Conservation (phyloP, 306 rosid genomes). For the Castanospermum australe region DNA sequence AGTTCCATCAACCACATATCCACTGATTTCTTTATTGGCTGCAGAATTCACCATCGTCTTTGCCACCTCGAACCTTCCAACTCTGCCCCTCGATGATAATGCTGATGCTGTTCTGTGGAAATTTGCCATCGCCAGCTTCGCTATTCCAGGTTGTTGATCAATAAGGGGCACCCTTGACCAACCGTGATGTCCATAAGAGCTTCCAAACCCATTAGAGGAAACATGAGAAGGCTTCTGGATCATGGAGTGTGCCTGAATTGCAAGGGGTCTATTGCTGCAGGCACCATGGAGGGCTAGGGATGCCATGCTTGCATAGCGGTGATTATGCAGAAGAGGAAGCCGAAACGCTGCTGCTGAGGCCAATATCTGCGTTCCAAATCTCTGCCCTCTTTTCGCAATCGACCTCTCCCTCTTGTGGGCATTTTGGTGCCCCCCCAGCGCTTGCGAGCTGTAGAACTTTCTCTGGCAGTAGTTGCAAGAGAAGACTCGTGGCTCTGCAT, state of each 20-base stretch:
- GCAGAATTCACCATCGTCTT: slow-evolving; percentile 34
- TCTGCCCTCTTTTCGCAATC: slow-evolving; percentile 71
- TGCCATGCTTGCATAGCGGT: slow-evolving; percentile 48
- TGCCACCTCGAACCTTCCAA: slow-evolving; percentile 50
- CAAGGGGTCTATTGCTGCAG: slow-evolving; percentile 39
- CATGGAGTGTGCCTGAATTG: slow-evolving; percentile 67
- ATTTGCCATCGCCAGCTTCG: slow-evolving; percentile 39
- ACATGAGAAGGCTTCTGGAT: slow-evolving; percentile 53
- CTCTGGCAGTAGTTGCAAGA: slow-evolving; percentile 89
- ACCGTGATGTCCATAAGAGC: slow-evolving; percentile 33
- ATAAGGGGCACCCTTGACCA: slow-evolving; percentile 39
- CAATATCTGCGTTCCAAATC: slow-evolving; percentile 44
- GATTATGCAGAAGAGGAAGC: slow-evolving; percentile 42
- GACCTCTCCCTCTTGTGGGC: slow-evolving; percentile 91
- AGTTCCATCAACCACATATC: slow-evolving; percentile 36
- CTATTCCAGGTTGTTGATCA: slow-evolving; percentile 53
- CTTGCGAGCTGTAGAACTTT: slow-evolving; percentile 90
- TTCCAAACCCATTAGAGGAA: slow-evolving; percentile 38
- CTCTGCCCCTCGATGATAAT: slow-evolving; percentile 34
- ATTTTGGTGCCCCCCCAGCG: slow-evolving; percentile 94
- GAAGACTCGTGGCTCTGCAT: slow-evolving; percentile 62
- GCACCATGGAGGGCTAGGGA: slow-evolving; percentile 67
- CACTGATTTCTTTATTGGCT: slow-evolving; percentile 33
- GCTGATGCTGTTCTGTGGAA: slow-evolving; percentile 33
- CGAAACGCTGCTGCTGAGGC: slow-evolving; percentile 57